Percentiles rank a stretch among this genome's conserved stretches.
Evolutionary conservation across 1,139 yeast species (phyloP).

Genomic region (Lodderomyces beijingensis): DNA sequence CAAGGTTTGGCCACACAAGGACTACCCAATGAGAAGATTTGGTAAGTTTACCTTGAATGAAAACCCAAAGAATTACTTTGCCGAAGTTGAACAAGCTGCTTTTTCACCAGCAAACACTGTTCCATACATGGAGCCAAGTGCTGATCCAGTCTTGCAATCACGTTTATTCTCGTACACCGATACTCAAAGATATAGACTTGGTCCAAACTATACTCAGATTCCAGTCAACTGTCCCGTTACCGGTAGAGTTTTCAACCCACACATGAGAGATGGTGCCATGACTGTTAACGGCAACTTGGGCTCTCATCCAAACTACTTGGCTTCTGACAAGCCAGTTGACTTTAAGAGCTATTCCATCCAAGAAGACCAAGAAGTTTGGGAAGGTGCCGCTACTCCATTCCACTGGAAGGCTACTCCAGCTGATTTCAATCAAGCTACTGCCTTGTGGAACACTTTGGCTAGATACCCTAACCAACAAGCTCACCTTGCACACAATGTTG

Average conservation of each 20-base stretch:
- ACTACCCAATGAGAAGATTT: conserved; percentile 70
- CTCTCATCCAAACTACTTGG: conserved; percentile 72
- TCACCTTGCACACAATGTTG: conserved; percentile 78
- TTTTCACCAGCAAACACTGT: conserved; percentile 82
- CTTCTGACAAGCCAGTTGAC: conserved; percentile 53
- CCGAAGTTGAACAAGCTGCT: conserved; percentile 80
- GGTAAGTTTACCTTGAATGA: conserved; percentile 67
- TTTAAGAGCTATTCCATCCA: conserved; percentile 41
- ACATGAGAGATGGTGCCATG: conserved; percentile 87
- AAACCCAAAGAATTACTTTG: conserved; percentile 75
- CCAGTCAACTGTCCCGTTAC: conserved; percentile 67
- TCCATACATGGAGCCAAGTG: conserved; percentile 80
- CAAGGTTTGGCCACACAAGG: conserved; percentile 77
- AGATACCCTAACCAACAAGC: conserved; percentile 76
- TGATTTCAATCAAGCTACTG: conserved; percentile 67
- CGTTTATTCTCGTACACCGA: conserved; percentile 84
- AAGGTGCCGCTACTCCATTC: conserved; percentile 83
- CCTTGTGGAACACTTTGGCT: conserved; percentile 71
- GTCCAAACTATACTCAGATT: conserved; percentile 65
- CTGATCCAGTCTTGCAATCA: conserved; percentile 84
- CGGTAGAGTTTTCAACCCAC: conserved; percentile 47
- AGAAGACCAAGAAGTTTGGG: conserved; percentile 79
- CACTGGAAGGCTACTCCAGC: conserved; percentile 76
- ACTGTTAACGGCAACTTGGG: conserved; percentile 83
- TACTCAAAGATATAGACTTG: conserved; percentile 66